These are phyloP conservation scores for Rhytidhysteron rufulum DNA, from an alignment of 2,329 filamentous ascomycete species.

Conservation along the genomic window DNA sequence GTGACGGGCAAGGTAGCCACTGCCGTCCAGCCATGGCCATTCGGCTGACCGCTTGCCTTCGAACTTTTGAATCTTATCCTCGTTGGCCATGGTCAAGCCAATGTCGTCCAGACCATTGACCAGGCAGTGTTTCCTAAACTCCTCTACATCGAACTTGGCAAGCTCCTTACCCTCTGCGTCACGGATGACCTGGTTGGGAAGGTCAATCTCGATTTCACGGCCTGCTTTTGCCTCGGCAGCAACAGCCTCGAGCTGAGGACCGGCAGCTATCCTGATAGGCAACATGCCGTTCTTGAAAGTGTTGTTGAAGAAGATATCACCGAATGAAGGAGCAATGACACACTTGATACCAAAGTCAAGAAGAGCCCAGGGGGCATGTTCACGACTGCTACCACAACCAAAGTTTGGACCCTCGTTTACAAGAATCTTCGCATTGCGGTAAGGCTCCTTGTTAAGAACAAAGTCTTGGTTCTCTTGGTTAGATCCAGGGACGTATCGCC, in stretches of 20 bases:
- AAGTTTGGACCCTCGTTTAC: constrained; percentile 93
- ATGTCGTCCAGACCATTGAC: constrained; percentile 95
- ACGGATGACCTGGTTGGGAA: constrained; percentile 79
- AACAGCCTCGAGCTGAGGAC: constrained; percentile 63
- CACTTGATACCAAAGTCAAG: constrained; percentile 95
- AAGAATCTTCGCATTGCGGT: constrained; percentile 79
- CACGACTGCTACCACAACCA: constrained; percentile 86
- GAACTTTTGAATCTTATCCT: constrained; percentile 80
- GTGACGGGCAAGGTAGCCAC: constrained; percentile 66
- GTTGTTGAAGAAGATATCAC: constrained; percentile 99
- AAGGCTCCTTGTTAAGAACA: constrained; percentile 85
- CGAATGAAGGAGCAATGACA: constrained; percentile 82
- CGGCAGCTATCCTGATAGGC: constrained; percentile 71
- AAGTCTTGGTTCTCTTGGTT: constrained; percentile 76
- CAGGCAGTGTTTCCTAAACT: constrained; percentile 91
- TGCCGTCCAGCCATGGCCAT: constrained; percentile 90
- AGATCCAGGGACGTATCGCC: constrained; percentile 64
- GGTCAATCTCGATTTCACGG: constrained; percentile 82
- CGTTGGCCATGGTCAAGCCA: constrained; percentile 86
- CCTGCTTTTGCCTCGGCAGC: constrained; percentile 74
- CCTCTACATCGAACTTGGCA: constrained; percentile 79
- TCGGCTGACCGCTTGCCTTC: constrained; percentile 72
- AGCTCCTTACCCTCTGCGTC: constrained; percentile 70
- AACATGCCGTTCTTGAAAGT: constrained; percentile 99
- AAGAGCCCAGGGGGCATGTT: constrained; percentile 95